These are phyloP conservation scores for Geotrichum candidum DNA, from an alignment of 1,139 yeast species.

Conservation along the genomic window DNA sequence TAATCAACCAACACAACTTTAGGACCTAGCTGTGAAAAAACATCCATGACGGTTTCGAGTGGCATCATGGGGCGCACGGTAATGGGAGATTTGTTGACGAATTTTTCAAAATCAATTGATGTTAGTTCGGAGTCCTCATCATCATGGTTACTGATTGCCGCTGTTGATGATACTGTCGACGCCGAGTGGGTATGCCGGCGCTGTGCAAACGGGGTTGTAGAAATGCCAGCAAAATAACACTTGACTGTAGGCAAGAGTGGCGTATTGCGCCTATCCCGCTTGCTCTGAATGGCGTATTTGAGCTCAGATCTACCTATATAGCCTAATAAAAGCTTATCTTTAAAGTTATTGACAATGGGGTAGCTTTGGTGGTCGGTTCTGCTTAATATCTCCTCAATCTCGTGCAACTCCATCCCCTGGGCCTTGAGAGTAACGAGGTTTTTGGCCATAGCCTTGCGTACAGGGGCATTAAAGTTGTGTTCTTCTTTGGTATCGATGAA, in stretches of 20 bases:
- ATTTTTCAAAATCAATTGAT: conserved; percentile 16
- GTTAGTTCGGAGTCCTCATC: background rate
- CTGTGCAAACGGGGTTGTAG: conserved; percentile 3
- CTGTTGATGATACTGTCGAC: conserved; percentile 1
- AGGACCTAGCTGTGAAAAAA: conserved; percentile 79
- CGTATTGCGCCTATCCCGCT: conserved; percentile 14
- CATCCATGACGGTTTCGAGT: conserved; percentile 57
- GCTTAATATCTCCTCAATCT: conserved; percentile 34
- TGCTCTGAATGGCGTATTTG: conserved; percentile 25
- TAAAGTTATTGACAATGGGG: conserved; percentile 28
- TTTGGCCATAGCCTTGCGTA: conserved; percentile 61
- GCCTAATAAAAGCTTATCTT: conserved; percentile 28
- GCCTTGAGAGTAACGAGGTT: conserved; percentile 48
- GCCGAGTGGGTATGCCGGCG: conserved; percentile 13
- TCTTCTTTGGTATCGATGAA: conserved; percentile 72
- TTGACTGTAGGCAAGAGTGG: conserved; percentile 16
- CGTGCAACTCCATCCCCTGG: conserved; percentile 34
- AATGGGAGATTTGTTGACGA: conserved; percentile 51
- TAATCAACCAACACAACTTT: conserved; percentile 58
- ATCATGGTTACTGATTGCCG: background rate
- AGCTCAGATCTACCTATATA: conserved; percentile 36
- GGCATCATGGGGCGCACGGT: conserved; percentile 51
- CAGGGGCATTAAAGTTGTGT: conserved; percentile 48
- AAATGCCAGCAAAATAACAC: conserved; percentile 21
- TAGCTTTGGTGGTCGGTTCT: conserved; percentile 45